phyloP scores from a whole-genome alignment of 345 rosid genomes.

The Salix koriyanagi region DNA sequence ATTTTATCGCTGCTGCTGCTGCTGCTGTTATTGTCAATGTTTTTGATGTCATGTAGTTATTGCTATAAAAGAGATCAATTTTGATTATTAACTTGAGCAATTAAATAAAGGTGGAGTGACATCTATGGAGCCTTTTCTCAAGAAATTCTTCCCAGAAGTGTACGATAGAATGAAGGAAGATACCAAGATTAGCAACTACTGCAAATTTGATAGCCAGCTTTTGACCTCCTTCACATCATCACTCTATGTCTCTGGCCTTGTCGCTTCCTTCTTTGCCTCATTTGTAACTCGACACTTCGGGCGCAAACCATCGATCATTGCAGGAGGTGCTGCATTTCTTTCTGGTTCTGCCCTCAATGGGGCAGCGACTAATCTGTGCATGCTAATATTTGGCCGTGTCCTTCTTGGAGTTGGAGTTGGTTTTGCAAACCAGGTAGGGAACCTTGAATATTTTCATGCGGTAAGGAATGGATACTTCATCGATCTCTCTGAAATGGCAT shows the following conservation, averaged over 20 bases:
- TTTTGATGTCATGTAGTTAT: too few species aligned
- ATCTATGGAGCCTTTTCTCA: constrained; percentile 66
- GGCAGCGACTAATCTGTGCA: constrained; percentile 45
- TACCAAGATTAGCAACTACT: constrained; percentile 51
- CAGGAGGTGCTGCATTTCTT: constrained; percentile 56
- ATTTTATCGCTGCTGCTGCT: background rate
- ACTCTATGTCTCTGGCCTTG: constrained; percentile 63
- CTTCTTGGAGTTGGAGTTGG: constrained; percentile 73
- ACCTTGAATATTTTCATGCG: too few species aligned
- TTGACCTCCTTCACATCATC: constrained; percentile 76
- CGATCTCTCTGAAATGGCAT: background rate
- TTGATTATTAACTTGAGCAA: background rate
- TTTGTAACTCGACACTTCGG: constrained; percentile 50
- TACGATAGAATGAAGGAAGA: constrained; percentile 48
- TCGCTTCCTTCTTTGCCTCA: constrained; percentile 60
- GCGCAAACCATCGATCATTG: constrained; percentile 59
- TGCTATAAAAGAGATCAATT: too few species aligned
- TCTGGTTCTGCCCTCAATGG: constrained; percentile 59
- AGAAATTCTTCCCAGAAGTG: constrained; percentile 54
- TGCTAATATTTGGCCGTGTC: constrained; percentile 63
- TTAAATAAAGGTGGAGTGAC: constrained; percentile 63
- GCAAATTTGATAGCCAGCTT: constrained; percentile 67
- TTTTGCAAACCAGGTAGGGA: constrained; percentile 67
- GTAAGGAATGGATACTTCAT: background rate
- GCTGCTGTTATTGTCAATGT: background rate